Evolutionary conservation across 768 basidiomycete genomes (phyloP).

Genomic region (Trametes cingulata): DNA sequence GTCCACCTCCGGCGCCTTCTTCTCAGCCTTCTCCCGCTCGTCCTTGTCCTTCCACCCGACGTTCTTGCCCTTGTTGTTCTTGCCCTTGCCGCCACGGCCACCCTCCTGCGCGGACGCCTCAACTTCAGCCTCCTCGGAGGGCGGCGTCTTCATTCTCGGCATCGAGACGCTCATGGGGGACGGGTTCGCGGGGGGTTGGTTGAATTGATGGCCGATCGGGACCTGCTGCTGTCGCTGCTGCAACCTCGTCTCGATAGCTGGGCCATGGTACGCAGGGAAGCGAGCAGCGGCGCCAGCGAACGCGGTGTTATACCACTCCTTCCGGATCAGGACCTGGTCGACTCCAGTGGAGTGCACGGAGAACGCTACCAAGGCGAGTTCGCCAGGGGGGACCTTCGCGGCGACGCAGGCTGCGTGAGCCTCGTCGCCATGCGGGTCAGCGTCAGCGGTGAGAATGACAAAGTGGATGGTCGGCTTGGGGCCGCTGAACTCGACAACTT

Average conservation of each 20-base stretch:
- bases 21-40: conserved; percentile 45
- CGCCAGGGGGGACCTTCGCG: conserved; percentile 73
- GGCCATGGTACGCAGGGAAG: conserved; percentile 49
- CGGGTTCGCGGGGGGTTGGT: conserved; percentile 21
- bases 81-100: conserved; percentile 50
- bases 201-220: conserved; percentile 11
- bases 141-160: conserved; percentile 60
- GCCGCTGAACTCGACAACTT: conserved; percentile 79
- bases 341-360: conserved; percentile 90
- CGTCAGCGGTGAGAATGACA: conserved; percentile 82
- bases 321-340: conserved; percentile 83
- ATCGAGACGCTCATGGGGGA: conserved; percentile 23
- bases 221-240: conserved; percentile 20
- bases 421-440: conserved; percentile 80
- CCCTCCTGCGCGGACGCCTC: conserved; percentile 63
- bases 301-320: conserved; percentile 82
- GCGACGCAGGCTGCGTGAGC: conserved; percentile 83
- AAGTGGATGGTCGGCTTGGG: conserved; percentile 88
- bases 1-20: conserved; percentile 33
- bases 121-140: conserved; percentile 72
- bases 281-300: conserved; percentile 56
- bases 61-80: conserved; percentile 55
- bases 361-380: conserved; percentile 81
- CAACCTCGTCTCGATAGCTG: conserved; percentile 27
- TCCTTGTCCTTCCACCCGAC: conserved; percentile 63